Evolutionary conservation across 768 basidiomycete genomes (phyloP), one percentile per base, ranked within the genome.

Genomic region (Tubosaeta brunneosetosa): DNA sequence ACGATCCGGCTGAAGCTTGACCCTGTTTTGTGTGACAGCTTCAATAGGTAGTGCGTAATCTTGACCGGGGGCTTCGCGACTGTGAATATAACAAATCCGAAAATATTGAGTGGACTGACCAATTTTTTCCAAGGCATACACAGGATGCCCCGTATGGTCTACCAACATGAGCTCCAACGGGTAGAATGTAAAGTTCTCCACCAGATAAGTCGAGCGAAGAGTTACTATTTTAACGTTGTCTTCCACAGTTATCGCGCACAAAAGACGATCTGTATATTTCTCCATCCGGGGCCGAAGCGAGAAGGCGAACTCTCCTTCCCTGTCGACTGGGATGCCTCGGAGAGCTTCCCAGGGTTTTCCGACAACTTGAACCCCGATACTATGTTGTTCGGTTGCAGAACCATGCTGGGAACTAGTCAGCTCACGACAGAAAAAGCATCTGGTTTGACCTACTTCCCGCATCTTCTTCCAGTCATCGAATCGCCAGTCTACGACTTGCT

Each of bases 381-480:
- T 86, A 64, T 97, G 93, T 69, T 93, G 88, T 32, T 84, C 84
- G 10, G 84, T 80, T 5, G 68, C 71, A 2, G 73, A 68, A 13
- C 72, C 65, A 55, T 76, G 73, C 80, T 81, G 50, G 51, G 48
- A 32, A 31, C 16, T 48, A 41, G 49, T 57, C 36, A 50, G 46
- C 42, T 13, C 6, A 50, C 12, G 19, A 29, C 26, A n/a, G 8
- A 26, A 51, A 26, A 19, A 44, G 2, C 48, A 1, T 10, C 5
- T 22, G 12, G 33, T 22, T 42, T 43, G 16, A 57, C 76, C 55
- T 64, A 92, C 94, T 75, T 99, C 97, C 65, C 97, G 84, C 75
- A 90, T 85, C 4, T 86, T 87, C 66, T 86, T 87, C 88, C 92
- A 93, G 63, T 98, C 94, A 65, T 97, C 94, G 62, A 98, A 97